These are phyloP conservation scores for Talaromyces islandicus DNA, from an alignment of 2,329 filamentous ascomycete genomes.

Conservation along the genomic window DNA sequence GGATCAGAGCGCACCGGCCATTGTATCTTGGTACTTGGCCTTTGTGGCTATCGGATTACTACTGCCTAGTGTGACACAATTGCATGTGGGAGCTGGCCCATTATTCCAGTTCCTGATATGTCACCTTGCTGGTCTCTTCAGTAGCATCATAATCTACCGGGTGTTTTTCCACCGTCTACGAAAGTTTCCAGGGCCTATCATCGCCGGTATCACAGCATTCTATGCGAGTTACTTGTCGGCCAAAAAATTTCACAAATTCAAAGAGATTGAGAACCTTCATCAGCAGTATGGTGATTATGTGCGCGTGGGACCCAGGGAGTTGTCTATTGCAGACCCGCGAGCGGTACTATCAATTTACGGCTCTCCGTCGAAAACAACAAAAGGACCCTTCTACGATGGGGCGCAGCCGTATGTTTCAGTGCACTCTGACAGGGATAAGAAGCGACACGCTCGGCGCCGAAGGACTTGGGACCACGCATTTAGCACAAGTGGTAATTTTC, in stretches of 20 bases:
- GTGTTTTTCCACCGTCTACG: slow-evolving; percentile 20
- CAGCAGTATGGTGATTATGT: slow-evolving; percentile 10
- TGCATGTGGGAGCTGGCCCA: neutral
- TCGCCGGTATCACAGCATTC: slow-evolving; percentile 17
- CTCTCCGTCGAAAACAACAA: slow-evolving; percentile 5
- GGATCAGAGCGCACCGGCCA: slow-evolving; percentile 4
- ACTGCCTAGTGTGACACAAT: neutral
- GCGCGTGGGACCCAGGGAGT: slow-evolving; percentile 9
- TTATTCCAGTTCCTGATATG: neutral
- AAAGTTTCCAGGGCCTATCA: slow-evolving; percentile 20
- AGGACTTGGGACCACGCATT: slow-evolving; percentile 22
- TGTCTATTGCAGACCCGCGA: slow-evolving; percentile 9
- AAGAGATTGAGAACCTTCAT: slow-evolving; percentile 11
- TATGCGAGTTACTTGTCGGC: slow-evolving; percentile 13
- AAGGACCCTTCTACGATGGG: slow-evolving; percentile 11
- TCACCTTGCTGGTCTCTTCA: slow-evolving; percentile 5
- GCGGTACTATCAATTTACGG: slow-evolving; percentile 8
- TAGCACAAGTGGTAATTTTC: slow-evolving; percentile 18
- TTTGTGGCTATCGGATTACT: neutral
- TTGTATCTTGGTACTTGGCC: neutral
- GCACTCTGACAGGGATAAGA: slow-evolving; percentile 10
- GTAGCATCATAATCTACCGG: slow-evolving; percentile 22
- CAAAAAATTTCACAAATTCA: slow-evolving; percentile 20
- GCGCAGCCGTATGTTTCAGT: slow-evolving; percentile 8
- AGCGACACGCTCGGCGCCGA: slow-evolving; percentile 8